A percentile compares a stretch with the other conserved stretches of the same genome.
Evolutionary conservation across 2,329 filamentous ascomycete species (phyloP).

Genomic region (Pestalotiopsis sp.): DNA sequence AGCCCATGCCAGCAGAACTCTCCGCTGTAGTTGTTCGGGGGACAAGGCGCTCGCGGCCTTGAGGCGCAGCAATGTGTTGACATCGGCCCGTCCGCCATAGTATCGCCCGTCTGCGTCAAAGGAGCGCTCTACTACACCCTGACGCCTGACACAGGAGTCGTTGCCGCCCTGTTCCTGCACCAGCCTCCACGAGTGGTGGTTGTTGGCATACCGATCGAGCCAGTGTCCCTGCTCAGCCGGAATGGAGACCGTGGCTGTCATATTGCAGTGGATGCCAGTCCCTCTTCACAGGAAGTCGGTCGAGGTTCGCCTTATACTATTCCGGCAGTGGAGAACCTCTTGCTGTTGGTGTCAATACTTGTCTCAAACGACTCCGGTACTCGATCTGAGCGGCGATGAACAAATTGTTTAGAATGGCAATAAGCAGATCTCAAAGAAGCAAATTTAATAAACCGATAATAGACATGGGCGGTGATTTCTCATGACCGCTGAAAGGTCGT

Average conservation of each 20-base stretch:
- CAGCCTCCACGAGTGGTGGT: background rate
- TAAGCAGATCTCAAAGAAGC: background rate
- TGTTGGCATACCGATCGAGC: conserved; percentile 3
- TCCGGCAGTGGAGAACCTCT: no score
- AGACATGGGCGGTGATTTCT: background rate
- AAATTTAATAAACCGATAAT: background rate
- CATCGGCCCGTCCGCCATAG: conserved; percentile 23
- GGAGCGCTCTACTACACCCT: conserved; percentile 19
- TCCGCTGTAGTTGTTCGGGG: conserved; percentile 14
- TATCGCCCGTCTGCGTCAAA: conserved; percentile 26
- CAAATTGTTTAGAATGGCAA: background rate
- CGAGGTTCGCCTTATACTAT: no score
- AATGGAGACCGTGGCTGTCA: background rate
- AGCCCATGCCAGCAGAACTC: conserved; percentile 23
- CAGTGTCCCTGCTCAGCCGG: background rate
- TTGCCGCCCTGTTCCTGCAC: background rate
- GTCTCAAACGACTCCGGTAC: background rate
- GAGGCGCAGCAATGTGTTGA: conserved; percentile 19
- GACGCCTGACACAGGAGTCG: background rate
- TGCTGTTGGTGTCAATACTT: background rate
- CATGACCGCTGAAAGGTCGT: background rate
- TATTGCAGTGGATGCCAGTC: background rate
- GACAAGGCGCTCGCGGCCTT: conserved; percentile 18
- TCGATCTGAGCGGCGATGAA: background rate
- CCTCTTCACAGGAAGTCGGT: background rate